Evolutionary conservation across 2,329 filamentous ascomycete genomes (phyloP), one percentile per base, ranked within the genome.

Genomic region (Cordyceps javanica): DNA sequence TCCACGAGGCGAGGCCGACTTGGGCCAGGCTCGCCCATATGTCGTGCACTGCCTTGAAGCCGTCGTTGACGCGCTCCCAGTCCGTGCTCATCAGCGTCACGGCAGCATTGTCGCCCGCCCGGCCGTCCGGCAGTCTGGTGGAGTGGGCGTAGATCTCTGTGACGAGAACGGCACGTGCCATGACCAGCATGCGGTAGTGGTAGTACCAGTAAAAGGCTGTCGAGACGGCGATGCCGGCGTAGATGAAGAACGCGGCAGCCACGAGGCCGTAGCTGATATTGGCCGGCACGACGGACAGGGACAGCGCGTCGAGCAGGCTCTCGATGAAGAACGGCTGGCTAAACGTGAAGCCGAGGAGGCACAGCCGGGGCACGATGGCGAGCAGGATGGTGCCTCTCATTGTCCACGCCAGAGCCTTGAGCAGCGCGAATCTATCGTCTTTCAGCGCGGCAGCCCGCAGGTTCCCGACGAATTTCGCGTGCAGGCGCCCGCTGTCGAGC

Each of bases 271-370:
- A 77, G 2, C 73, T 70, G 14, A 16, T 66, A 57, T 32, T 68
- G 71, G 0, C 62, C 3, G 0, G 59, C 0, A 60, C 56, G 0
- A 51, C 21, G 0, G 61, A 58, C 8, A 64, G 58, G 2, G 69
- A 62, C 3, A 62, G 42, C 21, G 64, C 61, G 3, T 62, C 58
- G 1, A 78, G 63, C 0, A 74, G 66, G 0, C 67, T 64, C 14
- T 74, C 65, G 55, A 78, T 73, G 41, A 78, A 70, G 25, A 78
- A 73, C 0, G 76, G 75, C 46, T 75, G 74, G 38, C 73, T 74
- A 41, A 75, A 74, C 19, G 65, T 72, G 59, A 77, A 75, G 13
- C 68, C 74, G 4, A 74, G 67, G 5, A 74, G 62, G 2, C 70
- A 69, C 8, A 74, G 62, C 8, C 74, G 67, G 1, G 75, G 73